Percentiles rank a stretch among this genome's conserved stretches.
phyloP scores from a whole-genome alignment of 176 grass and related monocot species.

The Thinopyrum elongatum region DNA sequence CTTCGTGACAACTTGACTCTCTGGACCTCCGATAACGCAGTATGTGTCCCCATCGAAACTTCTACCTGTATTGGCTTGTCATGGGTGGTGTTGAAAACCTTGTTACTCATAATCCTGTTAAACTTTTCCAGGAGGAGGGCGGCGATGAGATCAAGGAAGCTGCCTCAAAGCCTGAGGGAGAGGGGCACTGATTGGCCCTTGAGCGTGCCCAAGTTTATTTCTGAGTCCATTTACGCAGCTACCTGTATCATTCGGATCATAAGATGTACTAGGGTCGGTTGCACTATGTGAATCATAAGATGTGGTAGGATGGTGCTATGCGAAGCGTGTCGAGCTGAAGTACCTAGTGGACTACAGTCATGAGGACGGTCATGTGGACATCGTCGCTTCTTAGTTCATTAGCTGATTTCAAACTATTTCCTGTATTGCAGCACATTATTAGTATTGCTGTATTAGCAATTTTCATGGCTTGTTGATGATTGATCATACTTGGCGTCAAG shows the following conservation, averaged over 20 bases:
- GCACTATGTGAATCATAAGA: conserved; percentile 34
- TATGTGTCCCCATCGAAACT: background rate
- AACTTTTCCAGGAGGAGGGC: conserved; percentile 42
- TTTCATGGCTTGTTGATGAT: conserved; percentile 20
- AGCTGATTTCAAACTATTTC: conserved; percentile 25
- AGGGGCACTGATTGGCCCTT: conserved; percentile 31
- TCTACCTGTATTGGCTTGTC: background rate
- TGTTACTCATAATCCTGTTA: background rate
- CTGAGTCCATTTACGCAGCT: conserved; percentile 29
- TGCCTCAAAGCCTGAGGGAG: conserved; percentile 44
- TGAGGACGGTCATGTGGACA: conserved; percentile 16
- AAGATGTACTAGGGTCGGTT: conserved; percentile 40
- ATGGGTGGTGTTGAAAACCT: background rate
- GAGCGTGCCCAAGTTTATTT: background rate
- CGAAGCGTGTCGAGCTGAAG: conserved; percentile 21
- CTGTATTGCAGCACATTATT: conserved; percentile 39
- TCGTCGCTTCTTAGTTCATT: conserved; percentile 24
- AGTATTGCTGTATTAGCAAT: conserved; percentile 31
- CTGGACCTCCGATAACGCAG: conserved; percentile 54
- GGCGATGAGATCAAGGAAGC: conserved; percentile 60
- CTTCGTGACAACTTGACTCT: conserved; percentile 61
- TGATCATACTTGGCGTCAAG: conserved; percentile 9
- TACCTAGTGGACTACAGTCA: conserved; percentile 31
- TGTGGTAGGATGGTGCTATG: conserved; percentile 17
- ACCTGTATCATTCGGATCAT: conserved; percentile 37